Evolutionary conservation across 768 basidiomycete species (phyloP).

Genomic region (Hemileccinum rubropunctum): DNA sequence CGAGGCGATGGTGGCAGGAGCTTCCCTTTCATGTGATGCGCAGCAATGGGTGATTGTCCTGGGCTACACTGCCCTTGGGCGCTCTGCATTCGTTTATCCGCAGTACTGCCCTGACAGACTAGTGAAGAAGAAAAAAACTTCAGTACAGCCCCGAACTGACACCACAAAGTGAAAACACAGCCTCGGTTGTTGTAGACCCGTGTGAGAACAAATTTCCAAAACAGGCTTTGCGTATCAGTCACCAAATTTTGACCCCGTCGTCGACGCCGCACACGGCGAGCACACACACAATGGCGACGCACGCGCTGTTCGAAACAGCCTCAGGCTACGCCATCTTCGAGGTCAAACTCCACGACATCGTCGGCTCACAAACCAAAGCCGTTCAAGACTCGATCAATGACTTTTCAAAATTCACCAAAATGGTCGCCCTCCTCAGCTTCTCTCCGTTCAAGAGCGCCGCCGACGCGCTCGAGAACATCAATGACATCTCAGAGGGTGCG

Average conservation of each 20-base stretch:
- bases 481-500: constrained; percentile 93
- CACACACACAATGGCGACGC: constrained; percentile 57
- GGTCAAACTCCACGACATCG: constrained; percentile 81
- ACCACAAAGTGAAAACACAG: no score
- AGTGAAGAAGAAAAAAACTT: no score
- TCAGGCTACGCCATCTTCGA: constrained; percentile 94
- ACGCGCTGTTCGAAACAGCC: constrained; percentile 90
- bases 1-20: not conserved
- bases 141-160: not conserved
- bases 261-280: constrained; percentile 37
- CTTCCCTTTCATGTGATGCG: constrained; percentile 2
- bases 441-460: constrained; percentile 92
- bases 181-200: no score
- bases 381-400: constrained; percentile 88
- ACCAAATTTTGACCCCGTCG: constrained; percentile 23
- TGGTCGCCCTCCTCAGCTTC: constrained; percentile 89
- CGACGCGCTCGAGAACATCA: constrained; percentile 91
- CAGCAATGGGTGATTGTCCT: not conserved
- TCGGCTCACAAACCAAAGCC: constrained; percentile 72
- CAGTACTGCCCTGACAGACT: no score
- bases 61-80: no score
- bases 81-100: no score
- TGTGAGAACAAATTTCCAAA: constrained; percentile 8
- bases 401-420: constrained; percentile 85
- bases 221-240: not conserved